A percentile compares a stretch with the other conserved stretches of the same genome.
Conservation (phyloP, 225 moss, liverwort and hornwort species). For the Lunularia cruciata region DNA sequence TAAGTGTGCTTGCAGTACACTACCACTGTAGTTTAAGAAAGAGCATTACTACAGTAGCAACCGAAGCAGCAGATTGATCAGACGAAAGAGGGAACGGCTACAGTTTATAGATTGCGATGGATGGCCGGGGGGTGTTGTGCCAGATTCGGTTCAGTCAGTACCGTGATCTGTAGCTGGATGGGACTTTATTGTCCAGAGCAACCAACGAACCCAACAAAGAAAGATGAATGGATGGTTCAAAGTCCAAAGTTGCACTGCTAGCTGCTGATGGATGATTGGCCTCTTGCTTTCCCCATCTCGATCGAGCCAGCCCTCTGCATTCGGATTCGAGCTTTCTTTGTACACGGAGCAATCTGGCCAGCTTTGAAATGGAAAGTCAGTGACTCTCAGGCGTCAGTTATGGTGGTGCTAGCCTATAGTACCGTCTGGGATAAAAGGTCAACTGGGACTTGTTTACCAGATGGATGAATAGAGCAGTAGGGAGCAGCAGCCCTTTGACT, state of each 20-base stretch:
- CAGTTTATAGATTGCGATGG: not conserved
- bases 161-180: not conserved
- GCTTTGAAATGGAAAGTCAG: not conserved
- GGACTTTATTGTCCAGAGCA: not conserved
- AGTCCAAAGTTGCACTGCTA: not conserved
- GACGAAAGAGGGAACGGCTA: conserved; percentile 5
- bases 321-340: too few relatives aligned
- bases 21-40: not conserved
- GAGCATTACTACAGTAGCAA: not conserved
- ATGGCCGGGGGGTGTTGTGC: not conserved
- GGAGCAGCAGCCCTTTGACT: not conserved
- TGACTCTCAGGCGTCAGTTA: not conserved
- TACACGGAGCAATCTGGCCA: not conserved
- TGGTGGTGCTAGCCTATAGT: too few relatives aligned
- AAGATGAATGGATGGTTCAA: not conserved
- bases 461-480: too few relatives aligned
- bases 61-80: not conserved
- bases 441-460: conserved; percentile 6
- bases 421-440: conserved; percentile 6
- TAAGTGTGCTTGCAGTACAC: not conserved
- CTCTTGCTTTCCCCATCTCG: not conserved
- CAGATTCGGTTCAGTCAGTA: not conserved
- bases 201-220: not conserved
- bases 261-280: not conserved
- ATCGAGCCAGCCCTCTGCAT: not conserved